Conservation (phyloP, 805 yeast genomes). For the Myxozyma nipponensis region DNA sequence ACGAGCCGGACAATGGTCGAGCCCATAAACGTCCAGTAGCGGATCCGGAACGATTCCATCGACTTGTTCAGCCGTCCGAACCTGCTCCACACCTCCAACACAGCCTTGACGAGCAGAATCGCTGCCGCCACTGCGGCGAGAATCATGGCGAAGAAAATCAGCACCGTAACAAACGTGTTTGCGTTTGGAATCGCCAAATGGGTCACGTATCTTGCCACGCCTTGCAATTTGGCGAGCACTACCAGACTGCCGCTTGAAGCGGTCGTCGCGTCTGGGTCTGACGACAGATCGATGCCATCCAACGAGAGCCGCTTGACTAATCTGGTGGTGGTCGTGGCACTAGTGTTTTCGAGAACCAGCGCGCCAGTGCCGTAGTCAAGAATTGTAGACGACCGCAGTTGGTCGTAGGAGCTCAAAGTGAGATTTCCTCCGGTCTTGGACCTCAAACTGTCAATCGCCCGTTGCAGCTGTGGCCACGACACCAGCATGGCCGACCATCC, state of each 20-base stretch:
- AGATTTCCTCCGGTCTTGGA: constrained; percentile 35
- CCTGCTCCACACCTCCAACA: constrained; percentile 28
- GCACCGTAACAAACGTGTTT: constrained; percentile 35
- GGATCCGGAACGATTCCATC: constrained; percentile 29
- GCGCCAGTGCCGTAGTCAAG: constrained; percentile 18
- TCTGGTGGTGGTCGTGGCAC: constrained; percentile 3
- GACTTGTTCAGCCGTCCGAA: constrained; percentile 12
- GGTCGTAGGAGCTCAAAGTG: constrained; percentile 24
- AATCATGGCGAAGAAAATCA: constrained; percentile 36
- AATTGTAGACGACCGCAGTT: constrained; percentile 22
- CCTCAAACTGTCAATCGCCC: constrained; percentile 33
- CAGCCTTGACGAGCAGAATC: constrained; percentile 31
- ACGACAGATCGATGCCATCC: constrained; percentile 16
- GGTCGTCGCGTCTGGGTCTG: constrained; percentile 2
- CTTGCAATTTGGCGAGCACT: constrained; percentile 31
- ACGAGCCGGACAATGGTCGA: constrained; percentile 33
- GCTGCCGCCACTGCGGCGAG: constrained; percentile 29
- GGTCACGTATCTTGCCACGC: constrained; percentile 34
- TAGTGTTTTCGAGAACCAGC: constrained; percentile 5
- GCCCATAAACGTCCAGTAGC: constrained; percentile 29
- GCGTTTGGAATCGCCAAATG: constrained; percentile 34
- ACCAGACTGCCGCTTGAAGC: constrained; percentile 5
- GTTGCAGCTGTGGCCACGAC: constrained; percentile 34
- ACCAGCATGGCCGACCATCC: constrained; percentile 37
- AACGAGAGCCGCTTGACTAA: constrained; percentile 10